These are phyloP conservation scores for Fragosphaeria purpurea DNA, from an alignment of 2,329 filamentous ascomycete species.

Conservation along the genomic window DNA sequence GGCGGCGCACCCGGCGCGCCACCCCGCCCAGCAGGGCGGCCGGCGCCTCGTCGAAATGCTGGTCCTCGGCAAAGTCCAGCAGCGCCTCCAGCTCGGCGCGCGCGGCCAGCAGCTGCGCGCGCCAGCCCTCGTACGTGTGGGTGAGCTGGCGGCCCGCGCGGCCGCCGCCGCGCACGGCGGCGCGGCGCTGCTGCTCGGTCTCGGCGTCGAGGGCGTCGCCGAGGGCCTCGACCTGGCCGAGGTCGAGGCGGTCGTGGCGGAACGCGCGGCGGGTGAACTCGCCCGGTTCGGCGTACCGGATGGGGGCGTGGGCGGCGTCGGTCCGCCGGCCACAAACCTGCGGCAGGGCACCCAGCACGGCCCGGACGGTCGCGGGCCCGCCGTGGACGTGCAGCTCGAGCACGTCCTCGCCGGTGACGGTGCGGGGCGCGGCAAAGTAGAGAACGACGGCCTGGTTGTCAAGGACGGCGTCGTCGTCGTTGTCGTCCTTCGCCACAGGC, in stretches of 20 bases:
- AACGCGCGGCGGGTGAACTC: slow-evolving; percentile 94
- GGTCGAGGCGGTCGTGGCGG: slow-evolving; percentile 70
- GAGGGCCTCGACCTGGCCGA: slow-evolving; percentile 69
- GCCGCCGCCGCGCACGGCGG: slow-evolving; percentile 75
- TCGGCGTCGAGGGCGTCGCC: slow-evolving; percentile 56
- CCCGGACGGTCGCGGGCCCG: slow-evolving; percentile 77
- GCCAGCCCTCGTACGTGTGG: slow-evolving; percentile 73
- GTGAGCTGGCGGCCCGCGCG: slow-evolving; percentile 61
- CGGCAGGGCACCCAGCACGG: slow-evolving; percentile 70
- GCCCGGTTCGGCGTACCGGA: slow-evolving; percentile 87
- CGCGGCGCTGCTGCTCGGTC: slow-evolving; percentile 85
- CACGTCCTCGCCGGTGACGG: slow-evolving; percentile 85
- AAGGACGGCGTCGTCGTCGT: slow-evolving; percentile 39
- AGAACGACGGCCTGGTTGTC: slow-evolving; percentile 75
- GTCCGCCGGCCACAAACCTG: no score
- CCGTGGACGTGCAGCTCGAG: slow-evolving; percentile 94
- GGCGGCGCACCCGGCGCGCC: slow-evolving; percentile 47
- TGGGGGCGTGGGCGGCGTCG: slow-evolving; percentile 16
- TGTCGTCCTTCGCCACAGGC: slow-evolving; percentile 2
- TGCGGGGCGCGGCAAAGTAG: slow-evolving; percentile 70
- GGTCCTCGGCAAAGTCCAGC: slow-evolving; percentile 95
- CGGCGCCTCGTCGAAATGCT: slow-evolving; percentile 89
- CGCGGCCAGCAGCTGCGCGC: slow-evolving; percentile 63
- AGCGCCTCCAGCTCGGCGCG: slow-evolving; percentile 88
- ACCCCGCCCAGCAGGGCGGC: slow-evolving; percentile 62